phyloP scores from a whole-genome alignment of 805 yeast species.

The Pichia nakasei region DNA sequence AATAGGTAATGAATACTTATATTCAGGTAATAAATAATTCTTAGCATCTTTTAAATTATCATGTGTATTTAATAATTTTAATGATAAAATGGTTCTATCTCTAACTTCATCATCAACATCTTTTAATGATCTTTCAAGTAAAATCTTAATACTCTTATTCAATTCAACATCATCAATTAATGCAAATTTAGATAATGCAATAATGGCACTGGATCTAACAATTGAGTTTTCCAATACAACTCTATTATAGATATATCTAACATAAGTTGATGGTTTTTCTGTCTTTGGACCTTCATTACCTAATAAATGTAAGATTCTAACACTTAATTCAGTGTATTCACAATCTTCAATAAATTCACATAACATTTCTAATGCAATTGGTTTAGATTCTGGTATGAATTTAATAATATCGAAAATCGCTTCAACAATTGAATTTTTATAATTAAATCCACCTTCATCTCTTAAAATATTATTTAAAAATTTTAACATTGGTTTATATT shows the following conservation, averaged over 20 bases:
- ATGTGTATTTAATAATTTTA: constrained; percentile 44
- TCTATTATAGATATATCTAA: constrained; percentile 93
- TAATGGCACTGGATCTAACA: constrained; percentile 91
- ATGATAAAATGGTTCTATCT: constrained; percentile 87
- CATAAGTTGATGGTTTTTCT: constrained; percentile 77
- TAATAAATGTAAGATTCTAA: constrained; percentile 82
- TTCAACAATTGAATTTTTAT: constrained; percentile 83
- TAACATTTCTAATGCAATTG: constrained; percentile 72
- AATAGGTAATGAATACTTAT: constrained; percentile 61
- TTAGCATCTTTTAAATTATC: constrained; percentile 31
- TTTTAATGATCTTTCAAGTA: constrained; percentile 73
- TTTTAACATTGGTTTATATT: constrained; percentile 70
- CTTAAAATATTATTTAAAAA: constrained; percentile 80
- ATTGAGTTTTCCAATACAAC: constrained; percentile 93
- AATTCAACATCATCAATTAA: constrained; percentile 62
- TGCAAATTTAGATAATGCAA: constrained; percentile 87
- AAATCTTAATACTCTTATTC: constrained; percentile 58
- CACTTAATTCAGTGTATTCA: constrained; percentile 88
- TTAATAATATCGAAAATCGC: constrained; percentile 88
- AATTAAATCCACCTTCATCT: constrained; percentile 82
- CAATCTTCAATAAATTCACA: constrained; percentile 98
- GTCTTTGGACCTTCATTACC: constrained; percentile 94
- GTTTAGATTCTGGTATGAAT: constrained; percentile 77
- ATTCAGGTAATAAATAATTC: constrained; percentile 55
- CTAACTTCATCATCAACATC: constrained; percentile 96